Evolutionary conservation across 169 alveolate species (phyloP), one percentile per base, ranked within the genome.

Genomic region (Plasmodium relictum): DNA sequence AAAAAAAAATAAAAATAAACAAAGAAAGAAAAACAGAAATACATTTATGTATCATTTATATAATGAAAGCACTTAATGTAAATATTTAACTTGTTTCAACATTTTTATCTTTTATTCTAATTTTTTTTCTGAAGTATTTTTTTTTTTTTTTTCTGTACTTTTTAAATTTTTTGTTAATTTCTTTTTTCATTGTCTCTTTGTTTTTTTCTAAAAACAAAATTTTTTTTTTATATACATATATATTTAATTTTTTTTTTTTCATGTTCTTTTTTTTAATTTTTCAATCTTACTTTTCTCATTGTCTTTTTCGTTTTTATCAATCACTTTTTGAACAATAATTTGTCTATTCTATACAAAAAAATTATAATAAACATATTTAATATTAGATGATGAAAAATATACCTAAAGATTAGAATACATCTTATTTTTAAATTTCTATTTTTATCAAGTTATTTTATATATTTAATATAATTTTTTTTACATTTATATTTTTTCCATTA

Each of bases 401-500:
- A 48, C 39, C 39, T 31, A 31, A 31, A 2, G 3, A 31, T 3
- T 31, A 31, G 3, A 31, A 31, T 31, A 31, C 39, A 31, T 31
- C 39, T 31, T 31, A 31, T 31, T 31, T 3, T 31, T 31, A 31
- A 31, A 31, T 31, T 1, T 31, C 39, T 31, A 31, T 31, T 31
- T 31, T 2, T 31, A 31, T 31, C 39, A 31, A 31, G 1, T 2
- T 31, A 31, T 2, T 31, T 16, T 52, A 52, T 52, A 50, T 50
- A 50, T 52, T n/a, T 50, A 18, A 24, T 9, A 16, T 56, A 24
- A 1, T 52, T 9, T 26, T 12, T 20, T 69, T 76, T 76, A 76
- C 89, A 18, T 76, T 76, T 58, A 76, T 42, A 26, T 22, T 31
- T 52, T 76, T 52, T 24, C 89, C 89, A 52, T 76, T 58, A 7